Percentiles rank a stretch among this genome's conserved stretches.
These are phyloP conservation scores for Clitopilus hobsonii DNA, from an alignment of 768 basidiomycete genomes.

Conservation along the genomic window DNA sequence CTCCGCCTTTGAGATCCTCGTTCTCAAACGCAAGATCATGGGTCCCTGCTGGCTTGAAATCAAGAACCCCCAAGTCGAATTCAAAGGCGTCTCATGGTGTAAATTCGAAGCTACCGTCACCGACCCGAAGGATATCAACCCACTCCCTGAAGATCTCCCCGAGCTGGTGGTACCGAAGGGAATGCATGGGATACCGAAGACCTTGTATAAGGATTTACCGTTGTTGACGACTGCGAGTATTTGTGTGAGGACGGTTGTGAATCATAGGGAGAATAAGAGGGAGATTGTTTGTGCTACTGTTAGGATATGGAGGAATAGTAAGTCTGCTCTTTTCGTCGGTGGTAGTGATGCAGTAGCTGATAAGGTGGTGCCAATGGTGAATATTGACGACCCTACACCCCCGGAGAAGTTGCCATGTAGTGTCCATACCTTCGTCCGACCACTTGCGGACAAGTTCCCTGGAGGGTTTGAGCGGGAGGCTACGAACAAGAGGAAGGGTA, in stretches of 20 bases:
- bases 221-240: slow-evolving; percentile 90
- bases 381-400: slow-evolving; percentile 88
- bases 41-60: slow-evolving; percentile 96
- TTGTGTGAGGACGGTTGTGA: slow-evolving; percentile 84
- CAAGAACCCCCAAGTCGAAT: slow-evolving; percentile 67
- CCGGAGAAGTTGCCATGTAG: slow-evolving; percentile 81
- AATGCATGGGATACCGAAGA: slow-evolving; percentile 13
- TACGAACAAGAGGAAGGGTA: slow-evolving; percentile 56
- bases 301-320: slow-evolving; percentile 73
- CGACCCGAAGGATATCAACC: slow-evolving; percentile 86
- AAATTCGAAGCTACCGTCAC: slow-evolving; percentile 83
- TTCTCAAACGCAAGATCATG: slow-evolving; percentile 96
- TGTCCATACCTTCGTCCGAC: slow-evolving; percentile 86
- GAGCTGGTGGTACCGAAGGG: slow-evolving; percentile 58
- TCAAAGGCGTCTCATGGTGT: slow-evolving; percentile 94
- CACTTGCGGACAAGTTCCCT: slow-evolving; percentile 77
- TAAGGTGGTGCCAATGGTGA: slow-evolving; percentile 42
- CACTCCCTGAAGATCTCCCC: slow-evolving; percentile 68
- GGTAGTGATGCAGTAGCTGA: not conserved
- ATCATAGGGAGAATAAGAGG: slow-evolving; percentile 90
- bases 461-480: slow-evolving; percentile 73
- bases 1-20: slow-evolving; percentile 88
- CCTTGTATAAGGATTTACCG: slow-evolving; percentile 52
- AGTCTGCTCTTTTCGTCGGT: slow-evolving; percentile 15
- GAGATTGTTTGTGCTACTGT: slow-evolving; percentile 86